These are phyloP conservation scores for Trametes meyenii DNA, from an alignment of 768 basidiomycete genomes.

Conservation along the genomic window DNA sequence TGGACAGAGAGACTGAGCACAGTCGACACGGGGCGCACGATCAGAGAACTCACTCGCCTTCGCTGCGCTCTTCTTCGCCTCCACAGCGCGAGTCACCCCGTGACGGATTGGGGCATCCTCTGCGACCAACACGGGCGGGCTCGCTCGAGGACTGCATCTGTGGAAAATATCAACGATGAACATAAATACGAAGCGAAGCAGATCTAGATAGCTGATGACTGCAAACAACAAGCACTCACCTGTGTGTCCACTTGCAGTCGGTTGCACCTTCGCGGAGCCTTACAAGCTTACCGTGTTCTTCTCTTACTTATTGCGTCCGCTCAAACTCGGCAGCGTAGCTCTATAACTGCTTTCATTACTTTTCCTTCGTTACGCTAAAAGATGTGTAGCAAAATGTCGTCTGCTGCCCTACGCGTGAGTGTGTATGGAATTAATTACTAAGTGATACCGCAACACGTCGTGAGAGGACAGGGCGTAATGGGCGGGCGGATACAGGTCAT, in stretches of 20 bases:
- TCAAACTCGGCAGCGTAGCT: background rate
- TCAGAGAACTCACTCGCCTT: too few species aligned
- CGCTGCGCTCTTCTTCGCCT: too few species aligned
- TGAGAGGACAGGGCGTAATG: conserved; percentile 4
- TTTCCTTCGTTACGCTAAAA: conserved; percentile 23
- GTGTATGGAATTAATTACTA: conserved; percentile 14
- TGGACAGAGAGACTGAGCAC: too few species aligned
- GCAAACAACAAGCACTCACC: too few species aligned
- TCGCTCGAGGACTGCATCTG: too few species aligned
- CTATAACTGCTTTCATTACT: conserved; percentile 21
- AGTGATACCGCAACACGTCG: conserved; percentile 18
- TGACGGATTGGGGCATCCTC: too few species aligned
- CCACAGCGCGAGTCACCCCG: too few species aligned
- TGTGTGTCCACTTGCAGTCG: background rate
- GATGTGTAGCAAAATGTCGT: conserved; percentile 22
- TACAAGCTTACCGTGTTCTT: background rate
- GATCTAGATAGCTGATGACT: too few species aligned
- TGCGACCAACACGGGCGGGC: too few species aligned
- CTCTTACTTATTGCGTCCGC: background rate
- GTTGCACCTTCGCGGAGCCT: background rate
- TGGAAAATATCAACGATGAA: too few species aligned
- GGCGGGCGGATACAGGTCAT: conserved; percentile 18
- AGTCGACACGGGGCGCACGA: too few species aligned
- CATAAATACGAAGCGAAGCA: too few species aligned
- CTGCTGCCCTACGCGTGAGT: conserved; percentile 19